These are phyloP conservation scores for Kipferlia bialata DNA, from an alignment of 78 protist species.

Conservation along the genomic window DNA sequence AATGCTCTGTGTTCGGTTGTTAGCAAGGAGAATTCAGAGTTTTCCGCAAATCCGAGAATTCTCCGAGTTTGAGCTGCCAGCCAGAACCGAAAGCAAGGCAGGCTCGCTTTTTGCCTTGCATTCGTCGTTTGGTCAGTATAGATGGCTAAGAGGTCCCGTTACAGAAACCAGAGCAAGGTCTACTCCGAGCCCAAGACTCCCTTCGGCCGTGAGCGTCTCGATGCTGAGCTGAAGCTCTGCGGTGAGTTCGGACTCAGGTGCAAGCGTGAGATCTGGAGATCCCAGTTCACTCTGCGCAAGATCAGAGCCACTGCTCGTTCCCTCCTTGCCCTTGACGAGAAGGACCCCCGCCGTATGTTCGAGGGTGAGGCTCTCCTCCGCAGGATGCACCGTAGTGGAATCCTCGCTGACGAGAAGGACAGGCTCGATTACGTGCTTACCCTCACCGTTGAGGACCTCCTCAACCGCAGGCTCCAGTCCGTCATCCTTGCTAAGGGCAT, in stretches of 20 bases:
- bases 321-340: conserved; percentile 87
- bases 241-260: conserved; percentile 93
- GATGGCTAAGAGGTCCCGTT: background rate
- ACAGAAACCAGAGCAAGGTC: conserved; percentile 48
- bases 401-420: conserved; percentile 73
- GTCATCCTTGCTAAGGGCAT: conserved; percentile 72
- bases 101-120: too few species aligned
- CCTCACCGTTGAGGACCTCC: conserved; percentile 80
- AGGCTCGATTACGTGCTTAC: conserved; percentile 92
- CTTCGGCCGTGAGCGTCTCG: conserved; percentile 97
- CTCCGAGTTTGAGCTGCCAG: too few species aligned
- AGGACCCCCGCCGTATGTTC: conserved; percentile 57
- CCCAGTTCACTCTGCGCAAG: conserved; percentile 76
- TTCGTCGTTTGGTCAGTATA: too few species aligned
- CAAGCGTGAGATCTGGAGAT: conserved; percentile 98
- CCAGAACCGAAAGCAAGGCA: too few species aligned
- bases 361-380: conserved; percentile 95
- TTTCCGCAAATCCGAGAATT: too few species aligned
- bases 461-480: conserved; percentile 98
- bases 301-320: conserved; percentile 89
- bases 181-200: conserved; percentile 89
- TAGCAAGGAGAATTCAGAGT: too few species aligned
- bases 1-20: too few species aligned
- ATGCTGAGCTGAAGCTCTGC: conserved; percentile 77
- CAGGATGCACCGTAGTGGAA: conserved; percentile 78